A percentile compares a stretch with the other conserved stretches of the same genome.
These are phyloP conservation scores for Porphyridium purpureum DNA, from an alignment of 23 red algal species.

Conservation along the genomic window DNA sequence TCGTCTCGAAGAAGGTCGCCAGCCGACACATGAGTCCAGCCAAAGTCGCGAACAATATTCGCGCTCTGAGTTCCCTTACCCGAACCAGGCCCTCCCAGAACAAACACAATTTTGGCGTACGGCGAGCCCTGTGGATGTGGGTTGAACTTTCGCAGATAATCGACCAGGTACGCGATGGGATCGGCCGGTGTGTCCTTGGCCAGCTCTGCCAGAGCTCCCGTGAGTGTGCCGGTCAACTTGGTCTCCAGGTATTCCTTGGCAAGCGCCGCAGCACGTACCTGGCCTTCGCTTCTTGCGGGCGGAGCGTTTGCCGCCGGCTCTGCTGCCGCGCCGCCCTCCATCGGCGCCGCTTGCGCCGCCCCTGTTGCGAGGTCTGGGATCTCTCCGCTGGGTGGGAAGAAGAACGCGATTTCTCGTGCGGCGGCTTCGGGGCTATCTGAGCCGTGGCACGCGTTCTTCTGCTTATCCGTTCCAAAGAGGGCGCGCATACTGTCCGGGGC, in stretches of 20 bases:
- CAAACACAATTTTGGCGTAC: conserved; percentile 45
- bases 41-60: conserved; percentile 46
- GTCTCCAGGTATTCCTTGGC: conserved; percentile 78
- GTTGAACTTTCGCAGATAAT: conserved; percentile 14
- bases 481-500: conserved; percentile 56
- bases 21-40: conserved; percentile 75
- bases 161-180: conserved; percentile 63
- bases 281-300: too few species aligned
- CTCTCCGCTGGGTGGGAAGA: conserved; percentile 13
- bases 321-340: too few species aligned
- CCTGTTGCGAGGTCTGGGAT: not conserved
- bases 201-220: conserved; percentile 57
- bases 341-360: too few species aligned
- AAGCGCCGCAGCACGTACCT: conserved; percentile 16
- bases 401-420: conserved; percentile 28
- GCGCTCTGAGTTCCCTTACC: conserved; percentile 97
- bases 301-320: too few species aligned
- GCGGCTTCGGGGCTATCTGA: conserved; percentile 22
- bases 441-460: conserved; percentile 39
- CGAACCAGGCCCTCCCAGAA: conserved; percentile 83
- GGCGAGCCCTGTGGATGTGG: not conserved
- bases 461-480: conserved; percentile 44
- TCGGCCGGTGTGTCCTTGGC: conserved; percentile 51
- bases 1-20: conserved; percentile 90
- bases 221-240: conserved; percentile 48